Conservation (phyloP, 192 early-diverging fungal species). For the Dimargaris xerosporica region DNA sequence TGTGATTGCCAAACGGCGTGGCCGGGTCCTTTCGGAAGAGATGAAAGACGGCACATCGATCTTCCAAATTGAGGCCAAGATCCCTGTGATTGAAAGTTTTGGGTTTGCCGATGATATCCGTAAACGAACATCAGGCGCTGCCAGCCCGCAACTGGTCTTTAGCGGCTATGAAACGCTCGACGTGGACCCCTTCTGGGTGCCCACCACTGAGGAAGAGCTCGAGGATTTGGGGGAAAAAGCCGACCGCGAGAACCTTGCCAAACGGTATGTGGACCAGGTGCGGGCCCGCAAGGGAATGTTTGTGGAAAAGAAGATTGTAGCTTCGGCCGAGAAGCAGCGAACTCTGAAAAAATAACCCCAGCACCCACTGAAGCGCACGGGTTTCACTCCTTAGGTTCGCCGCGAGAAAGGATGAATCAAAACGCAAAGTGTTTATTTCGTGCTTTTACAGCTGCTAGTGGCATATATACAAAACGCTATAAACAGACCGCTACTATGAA, state of each 20-base stretch:
- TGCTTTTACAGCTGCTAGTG: too few species aligned
- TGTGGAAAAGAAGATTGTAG: slow-evolving; percentile 81
- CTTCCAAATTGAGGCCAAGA: slow-evolving; percentile 68
- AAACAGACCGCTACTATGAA: too few species aligned
- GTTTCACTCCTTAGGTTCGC: too few species aligned
- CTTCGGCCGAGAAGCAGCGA: slow-evolving; percentile 71
- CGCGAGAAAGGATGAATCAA: too few species aligned
- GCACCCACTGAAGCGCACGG: too few species aligned
- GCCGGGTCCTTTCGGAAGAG: slow-evolving; percentile 89
- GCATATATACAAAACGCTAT: too few species aligned
- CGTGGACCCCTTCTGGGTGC: slow-evolving; percentile 97
- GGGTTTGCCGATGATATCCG: slow-evolving; percentile 98
- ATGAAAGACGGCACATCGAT: slow-evolving; percentile 96
- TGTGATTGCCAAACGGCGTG: slow-evolving; percentile 76
- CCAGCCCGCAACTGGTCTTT: slow-evolving; percentile 90
- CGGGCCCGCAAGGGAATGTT: slow-evolving; percentile 89
- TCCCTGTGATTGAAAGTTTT: slow-evolving; percentile 96
- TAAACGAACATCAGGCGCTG: slow-evolving; percentile 87
- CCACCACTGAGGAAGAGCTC: slow-evolving; percentile 90
- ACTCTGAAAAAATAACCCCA: slow-evolving; percentile 42
- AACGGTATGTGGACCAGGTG: slow-evolving; percentile 92
- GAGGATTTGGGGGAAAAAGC: slow-evolving; percentile 98
- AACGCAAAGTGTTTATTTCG: too few species aligned
- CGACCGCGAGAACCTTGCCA: slow-evolving; percentile 87
- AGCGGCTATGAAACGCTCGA: slow-evolving; percentile 85